Evolutionary conservation across 192 early-diverging fungal genomes (phyloP).

Genomic region (Coemansia sp.): DNA sequence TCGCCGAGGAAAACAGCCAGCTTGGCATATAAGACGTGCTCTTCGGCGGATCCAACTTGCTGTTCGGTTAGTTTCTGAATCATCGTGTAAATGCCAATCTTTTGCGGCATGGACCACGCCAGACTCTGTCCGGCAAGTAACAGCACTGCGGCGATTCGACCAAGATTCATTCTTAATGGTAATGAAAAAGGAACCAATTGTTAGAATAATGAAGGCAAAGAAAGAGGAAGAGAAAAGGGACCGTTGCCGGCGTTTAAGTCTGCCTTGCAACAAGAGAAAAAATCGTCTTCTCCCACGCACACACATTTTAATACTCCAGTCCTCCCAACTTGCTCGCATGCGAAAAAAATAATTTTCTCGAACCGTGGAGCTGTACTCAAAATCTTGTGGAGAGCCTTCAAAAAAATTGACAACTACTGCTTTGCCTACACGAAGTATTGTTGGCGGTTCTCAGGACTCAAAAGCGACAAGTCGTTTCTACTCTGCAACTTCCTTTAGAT

Average conservation of each 20-base stretch:
- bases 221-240: not conserved
- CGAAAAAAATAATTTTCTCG: not conserved
- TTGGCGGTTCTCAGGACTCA: too few relatives aligned
- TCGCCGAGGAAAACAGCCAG: constrained; percentile 34
- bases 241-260: too few relatives aligned
- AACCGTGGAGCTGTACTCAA: not conserved
- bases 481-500: too few relatives aligned
- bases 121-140: constrained; percentile 7
- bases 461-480: too few relatives aligned
- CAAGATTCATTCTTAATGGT: not conserved
- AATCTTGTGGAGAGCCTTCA: not conserved
- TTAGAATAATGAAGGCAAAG: not conserved
- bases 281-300: not conserved
- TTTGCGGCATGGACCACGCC: constrained; percentile 34
- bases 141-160: not conserved
- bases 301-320: not conserved
- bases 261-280: not conserved
- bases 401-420: not conserved
- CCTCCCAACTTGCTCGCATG: not conserved
- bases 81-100: constrained; percentile 41
- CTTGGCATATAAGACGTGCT: constrained; percentile 31
- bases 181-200: not conserved
- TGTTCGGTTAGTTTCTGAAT: constrained; percentile 23
- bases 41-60: constrained; percentile 18
- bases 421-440: not conserved